Percentiles rank a stretch among this genome's conserved stretches.
These are phyloP conservation scores for Pythium vanterpoolii DNA, from an alignment of 352 stramenopile species.

Conservation along the genomic window DNA sequence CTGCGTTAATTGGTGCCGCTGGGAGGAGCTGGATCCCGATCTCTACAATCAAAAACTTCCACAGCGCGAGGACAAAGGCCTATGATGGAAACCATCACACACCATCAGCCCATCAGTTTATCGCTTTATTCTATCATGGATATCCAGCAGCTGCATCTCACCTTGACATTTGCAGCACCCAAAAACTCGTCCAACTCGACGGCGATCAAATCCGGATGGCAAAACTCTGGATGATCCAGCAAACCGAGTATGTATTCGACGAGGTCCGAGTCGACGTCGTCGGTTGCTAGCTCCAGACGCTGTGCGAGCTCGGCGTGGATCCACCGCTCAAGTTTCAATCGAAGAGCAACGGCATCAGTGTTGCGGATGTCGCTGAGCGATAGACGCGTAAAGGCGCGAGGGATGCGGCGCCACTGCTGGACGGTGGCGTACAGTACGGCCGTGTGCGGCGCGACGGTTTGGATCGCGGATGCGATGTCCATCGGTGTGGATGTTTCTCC, in stretches of 20 bases:
- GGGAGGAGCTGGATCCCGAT: slow-evolving; percentile 34
- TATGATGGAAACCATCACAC: slow-evolving; percentile 15
- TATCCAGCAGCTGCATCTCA: neutral
- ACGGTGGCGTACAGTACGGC: slow-evolving; percentile 43
- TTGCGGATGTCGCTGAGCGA: slow-evolving; percentile 18
- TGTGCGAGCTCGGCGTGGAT: slow-evolving; percentile 43
- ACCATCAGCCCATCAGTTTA: neutral
- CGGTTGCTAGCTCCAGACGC: slow-evolving; percentile 16
- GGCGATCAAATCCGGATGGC: slow-evolving; percentile 57
- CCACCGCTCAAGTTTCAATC: slow-evolving; percentile 35
- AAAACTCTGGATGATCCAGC: slow-evolving; percentile 68
- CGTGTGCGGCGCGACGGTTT: slow-evolving; percentile 22
- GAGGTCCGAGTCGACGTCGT: slow-evolving; percentile 51
- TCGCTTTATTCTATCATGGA: neutral
- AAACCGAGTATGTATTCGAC: slow-evolving; percentile 63
- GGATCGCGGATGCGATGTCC: slow-evolving; percentile 21
- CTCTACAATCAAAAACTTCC: slow-evolving; percentile 73
- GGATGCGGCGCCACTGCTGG: slow-evolving; percentile 46
- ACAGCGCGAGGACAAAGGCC: slow-evolving; percentile 65
- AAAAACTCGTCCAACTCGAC: slow-evolving; percentile 76
- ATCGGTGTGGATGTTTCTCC: neutral
- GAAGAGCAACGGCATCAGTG: slow-evolving; percentile 9
- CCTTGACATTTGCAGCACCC: slow-evolving; percentile 13
- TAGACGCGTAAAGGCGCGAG: slow-evolving; percentile 36
- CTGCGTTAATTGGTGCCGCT: neutral